phyloP scores from a whole-genome alignment of 345 rosid genomes.

The Hevea brasiliensis region DNA sequence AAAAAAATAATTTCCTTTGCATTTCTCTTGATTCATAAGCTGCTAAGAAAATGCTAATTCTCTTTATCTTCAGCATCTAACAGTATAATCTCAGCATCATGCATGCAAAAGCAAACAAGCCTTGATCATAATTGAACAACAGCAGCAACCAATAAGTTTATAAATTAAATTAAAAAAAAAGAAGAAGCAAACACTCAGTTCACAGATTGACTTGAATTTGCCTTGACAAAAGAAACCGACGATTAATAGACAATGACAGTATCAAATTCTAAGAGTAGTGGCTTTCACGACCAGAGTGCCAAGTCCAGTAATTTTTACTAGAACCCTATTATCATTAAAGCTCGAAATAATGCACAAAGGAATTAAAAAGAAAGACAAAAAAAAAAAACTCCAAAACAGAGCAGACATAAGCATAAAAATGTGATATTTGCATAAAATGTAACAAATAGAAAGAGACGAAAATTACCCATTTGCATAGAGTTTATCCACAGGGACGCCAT shows the following conservation, averaged over 20 bases:
- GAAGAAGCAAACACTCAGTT: constrained; percentile 8
- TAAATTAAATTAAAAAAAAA: background rate
- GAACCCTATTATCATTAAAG: constrained; percentile 22
- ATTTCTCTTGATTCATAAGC: constrained; percentile 10
- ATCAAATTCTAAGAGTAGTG: background rate
- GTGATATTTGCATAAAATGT: background rate
- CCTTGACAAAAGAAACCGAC: constrained; percentile 2
- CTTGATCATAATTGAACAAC: constrained; percentile 17
- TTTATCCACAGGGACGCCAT: constrained; percentile 24
- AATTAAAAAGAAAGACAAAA: background rate
- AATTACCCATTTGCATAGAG: constrained; percentile 26
- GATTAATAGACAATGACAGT: background rate
- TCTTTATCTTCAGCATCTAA: background rate
- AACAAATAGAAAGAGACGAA: background rate
- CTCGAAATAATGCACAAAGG: constrained; percentile 3
- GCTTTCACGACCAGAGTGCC: constrained; percentile 7
- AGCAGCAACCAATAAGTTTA: background rate
- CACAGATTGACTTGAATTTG: constrained; percentile 14
- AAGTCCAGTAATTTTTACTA: constrained; percentile 19
- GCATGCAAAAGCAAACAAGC: constrained; percentile 3
- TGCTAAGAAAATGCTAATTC: constrained; percentile 21
- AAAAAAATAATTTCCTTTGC: constrained; percentile 6
- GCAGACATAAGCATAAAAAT: constrained; percentile 7
- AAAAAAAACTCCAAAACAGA: constrained; percentile 11
- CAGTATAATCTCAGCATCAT: constrained; percentile 18